phyloP scores from a whole-genome alignment of 139 green algal species.

The Ettlia oleoabundans region DNA sequence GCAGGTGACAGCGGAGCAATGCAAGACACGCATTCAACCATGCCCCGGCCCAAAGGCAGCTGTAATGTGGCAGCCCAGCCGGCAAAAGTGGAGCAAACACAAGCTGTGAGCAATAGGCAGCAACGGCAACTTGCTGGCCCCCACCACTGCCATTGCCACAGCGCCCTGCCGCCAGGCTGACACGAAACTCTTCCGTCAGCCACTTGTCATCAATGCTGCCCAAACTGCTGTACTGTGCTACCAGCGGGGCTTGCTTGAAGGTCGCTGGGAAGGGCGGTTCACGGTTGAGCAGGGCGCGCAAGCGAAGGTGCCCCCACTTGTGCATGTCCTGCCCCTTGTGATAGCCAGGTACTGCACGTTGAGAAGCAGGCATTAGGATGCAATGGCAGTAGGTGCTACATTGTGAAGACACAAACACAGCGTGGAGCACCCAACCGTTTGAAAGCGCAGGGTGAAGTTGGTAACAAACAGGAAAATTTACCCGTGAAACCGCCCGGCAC shows the following conservation, averaged over 20 bases:
- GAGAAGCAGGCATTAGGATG: neutral
- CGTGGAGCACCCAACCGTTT: neutral
- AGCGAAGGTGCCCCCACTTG: slow-evolving; percentile 72
- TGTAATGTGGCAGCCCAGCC: neutral
- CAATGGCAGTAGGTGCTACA: neutral
- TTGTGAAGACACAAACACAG: neutral
- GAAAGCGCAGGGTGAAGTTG: neutral
- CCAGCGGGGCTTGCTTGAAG: slow-evolving; percentile 49
- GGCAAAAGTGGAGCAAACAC: neutral
- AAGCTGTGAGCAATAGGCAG: neutral
- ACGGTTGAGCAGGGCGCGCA: slow-evolving; percentile 57
- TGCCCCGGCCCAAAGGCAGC: neutral
- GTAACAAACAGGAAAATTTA: neutral
- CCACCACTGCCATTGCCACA: slow-evolving; percentile 7
- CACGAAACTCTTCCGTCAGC: slow-evolving; percentile 71
- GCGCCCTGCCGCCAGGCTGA: slow-evolving; percentile 55
- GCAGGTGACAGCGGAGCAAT: too few species aligned
- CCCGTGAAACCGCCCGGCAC: too few species aligned
- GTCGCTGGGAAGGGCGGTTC: slow-evolving; percentile 44
- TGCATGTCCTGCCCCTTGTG: slow-evolving; percentile 32
- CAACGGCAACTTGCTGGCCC: neutral
- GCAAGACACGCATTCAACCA: neutral
- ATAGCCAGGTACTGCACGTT: slow-evolving; percentile 24
- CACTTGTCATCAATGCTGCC: slow-evolving; percentile 70
- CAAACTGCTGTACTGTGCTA: slow-evolving; percentile 76